phyloP scores from a whole-genome alignment of 345 rosid species.

The thale cress (Arabidopsis thaliana) region DNA sequence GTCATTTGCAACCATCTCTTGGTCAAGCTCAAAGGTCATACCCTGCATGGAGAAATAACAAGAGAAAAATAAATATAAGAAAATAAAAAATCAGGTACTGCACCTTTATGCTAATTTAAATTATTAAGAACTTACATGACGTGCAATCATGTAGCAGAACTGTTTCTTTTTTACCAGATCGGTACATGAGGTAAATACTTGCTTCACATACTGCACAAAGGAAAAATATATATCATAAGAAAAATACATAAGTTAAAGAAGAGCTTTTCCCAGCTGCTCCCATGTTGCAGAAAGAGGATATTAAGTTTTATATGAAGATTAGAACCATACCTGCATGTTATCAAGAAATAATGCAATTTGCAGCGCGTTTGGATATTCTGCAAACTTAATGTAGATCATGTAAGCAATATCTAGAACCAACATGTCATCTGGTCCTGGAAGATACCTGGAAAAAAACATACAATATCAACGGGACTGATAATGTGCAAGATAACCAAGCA shows the following conservation, averaged over 20 bases:
- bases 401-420: conserved; percentile 77
- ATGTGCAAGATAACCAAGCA: neutral
- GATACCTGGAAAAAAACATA: conserved; percentile 62
- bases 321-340: conserved; percentile 71
- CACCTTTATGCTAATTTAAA: conserved; percentile 1
- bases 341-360: conserved; percentile 85
- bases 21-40: conserved; percentile 69
- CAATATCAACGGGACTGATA: conserved; percentile 5
- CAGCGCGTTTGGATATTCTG: conserved; percentile 76
- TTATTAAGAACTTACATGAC: conserved; percentile 70
- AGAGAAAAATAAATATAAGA: conserved; percentile 6
- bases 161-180: conserved; percentile 76
- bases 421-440: conserved; percentile 91
- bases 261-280: conserved; percentile 21
- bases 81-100: conserved; percentile 8
- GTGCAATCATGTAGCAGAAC: conserved; percentile 85
- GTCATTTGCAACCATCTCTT: conserved; percentile 65
- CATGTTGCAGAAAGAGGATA: conserved; percentile 20
- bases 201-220: conserved; percentile 70
- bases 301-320: conserved; percentile 17
- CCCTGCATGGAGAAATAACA: conserved; percentile 58
- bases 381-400: conserved; percentile 74
- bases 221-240: conserved; percentile 39
- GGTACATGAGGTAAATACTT: conserved; percentile 77
- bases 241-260: neutral